Conservation (phyloP, 441 rosid species). For the Bocquillonia castaneifolia region DNA sequence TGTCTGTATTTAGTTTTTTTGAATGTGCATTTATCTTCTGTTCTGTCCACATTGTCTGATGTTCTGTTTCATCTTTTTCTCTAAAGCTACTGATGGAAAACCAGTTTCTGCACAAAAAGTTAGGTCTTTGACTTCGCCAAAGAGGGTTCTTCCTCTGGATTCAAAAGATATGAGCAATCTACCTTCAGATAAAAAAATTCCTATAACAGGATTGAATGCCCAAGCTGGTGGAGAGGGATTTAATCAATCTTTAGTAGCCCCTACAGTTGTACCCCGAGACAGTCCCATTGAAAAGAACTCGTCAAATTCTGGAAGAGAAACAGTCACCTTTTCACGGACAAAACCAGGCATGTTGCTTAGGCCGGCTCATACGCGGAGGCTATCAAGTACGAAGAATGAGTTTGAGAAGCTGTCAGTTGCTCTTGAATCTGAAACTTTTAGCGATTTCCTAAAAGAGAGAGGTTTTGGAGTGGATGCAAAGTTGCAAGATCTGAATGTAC, state of each 20-base stretch:
- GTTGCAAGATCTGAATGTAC: conserved; percentile 24
- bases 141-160: conserved; percentile 34
- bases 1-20: too few relatives aligned
- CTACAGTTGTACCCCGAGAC: conserved; percentile 39
- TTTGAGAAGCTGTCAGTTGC: conserved; percentile 38
- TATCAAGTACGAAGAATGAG: conserved; percentile 51
- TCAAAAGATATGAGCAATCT: conserved; percentile 30
- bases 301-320: conserved; percentile 43
- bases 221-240: conserved; percentile 43
- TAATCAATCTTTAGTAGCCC: conserved; percentile 33
- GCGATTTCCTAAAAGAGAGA: conserved; percentile 25
- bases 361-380: conserved; percentile 74
- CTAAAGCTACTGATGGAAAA: conserved; percentile 62
- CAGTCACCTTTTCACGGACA: conserved; percentile 66
- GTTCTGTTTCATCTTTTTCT: conserved; percentile 23
- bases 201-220: conserved; percentile 22
- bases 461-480: conserved; percentile 32
- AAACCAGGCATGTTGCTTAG: conserved; percentile 81
- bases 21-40: conserved; percentile 1
- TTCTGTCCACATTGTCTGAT: conserved; percentile 21
- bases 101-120: conserved; percentile 39
- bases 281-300: conserved; percentile 45
- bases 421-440: conserved; percentile 38
- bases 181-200: conserved; percentile 34
- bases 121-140: conserved; percentile 43